phyloP scores from a whole-genome alignment of 2,329 filamentous ascomycete genomes.

The Fusarium xylarioides region DNA sequence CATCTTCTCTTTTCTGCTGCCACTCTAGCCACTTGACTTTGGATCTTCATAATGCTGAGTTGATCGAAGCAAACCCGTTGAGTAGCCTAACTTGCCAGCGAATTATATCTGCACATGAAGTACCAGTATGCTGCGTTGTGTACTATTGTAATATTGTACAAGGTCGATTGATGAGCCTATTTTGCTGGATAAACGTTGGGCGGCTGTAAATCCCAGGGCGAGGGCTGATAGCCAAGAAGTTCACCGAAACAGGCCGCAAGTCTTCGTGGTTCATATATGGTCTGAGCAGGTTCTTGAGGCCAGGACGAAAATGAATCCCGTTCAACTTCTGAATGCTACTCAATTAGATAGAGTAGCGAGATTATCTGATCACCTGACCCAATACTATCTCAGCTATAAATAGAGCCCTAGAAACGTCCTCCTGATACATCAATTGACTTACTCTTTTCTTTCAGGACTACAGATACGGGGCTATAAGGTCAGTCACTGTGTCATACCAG shows the following conservation, averaged over 20 bases:
- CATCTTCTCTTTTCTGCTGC: background rate
- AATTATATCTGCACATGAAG: background rate
- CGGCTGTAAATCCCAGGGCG: background rate
- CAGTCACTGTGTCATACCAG: background rate
- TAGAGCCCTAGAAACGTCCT: background rate
- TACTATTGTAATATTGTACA: background rate
- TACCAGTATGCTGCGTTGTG: background rate
- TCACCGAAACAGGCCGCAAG: background rate
- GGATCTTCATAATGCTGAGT: background rate
- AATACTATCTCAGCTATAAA: background rate
- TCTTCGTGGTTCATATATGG: background rate
- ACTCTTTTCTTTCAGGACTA: background rate
- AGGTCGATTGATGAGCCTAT: constrained; percentile 2
- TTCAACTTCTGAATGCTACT: background rate
- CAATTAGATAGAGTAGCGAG: background rate
- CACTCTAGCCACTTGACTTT: background rate
- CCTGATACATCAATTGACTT: background rate
- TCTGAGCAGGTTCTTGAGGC: background rate
- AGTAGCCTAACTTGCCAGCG: background rate
- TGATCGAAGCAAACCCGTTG: background rate
- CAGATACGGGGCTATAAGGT: background rate
- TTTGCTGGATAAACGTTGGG: constrained; percentile 3
- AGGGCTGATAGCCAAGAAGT: constrained; percentile 9
- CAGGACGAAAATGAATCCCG: background rate
- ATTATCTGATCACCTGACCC: background rate